Evolutionary conservation across 345 rosid genomes (phyloP).

Genomic region (Gossypium mustelinum): DNA sequence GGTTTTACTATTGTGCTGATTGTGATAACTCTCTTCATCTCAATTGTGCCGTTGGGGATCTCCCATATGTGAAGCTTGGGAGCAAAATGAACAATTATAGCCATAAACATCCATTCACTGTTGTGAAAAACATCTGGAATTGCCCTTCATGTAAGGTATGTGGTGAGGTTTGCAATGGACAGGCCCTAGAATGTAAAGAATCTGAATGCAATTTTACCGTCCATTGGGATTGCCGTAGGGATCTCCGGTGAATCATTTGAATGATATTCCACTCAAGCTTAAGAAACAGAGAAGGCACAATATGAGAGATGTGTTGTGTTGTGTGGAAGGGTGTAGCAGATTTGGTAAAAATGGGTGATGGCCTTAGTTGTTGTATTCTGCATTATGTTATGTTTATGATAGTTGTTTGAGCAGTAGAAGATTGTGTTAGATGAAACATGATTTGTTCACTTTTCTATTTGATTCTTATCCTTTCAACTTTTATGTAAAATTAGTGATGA

Average conservation of each 20-base stretch:
- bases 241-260: neutral
- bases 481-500: too few relatives aligned
- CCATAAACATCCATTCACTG: neutral
- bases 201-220: neutral
- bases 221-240: neutral
- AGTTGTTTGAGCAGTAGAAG: too few relatives aligned
- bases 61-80: neutral
- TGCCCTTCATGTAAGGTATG: neutral
- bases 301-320: too few relatives aligned
- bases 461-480: too few relatives aligned
- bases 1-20: slow-evolving; percentile 10
- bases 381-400: too few relatives aligned
- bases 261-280: neutral
- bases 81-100: accelerated
- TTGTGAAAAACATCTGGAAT: neutral
- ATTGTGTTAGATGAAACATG: too few relatives aligned
- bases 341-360: too few relatives aligned
- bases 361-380: too few relatives aligned
- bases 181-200: neutral
- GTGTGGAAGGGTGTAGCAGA: too few relatives aligned
- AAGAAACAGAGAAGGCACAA: too few relatives aligned
- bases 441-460: too few relatives aligned
- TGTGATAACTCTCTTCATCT: neutral
- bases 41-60: neutral
- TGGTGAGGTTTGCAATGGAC: neutral